Evolutionary conservation across 768 basidiomycete species (phyloP).

Genomic region (Tylopilus vinaceipallidus): DNA sequence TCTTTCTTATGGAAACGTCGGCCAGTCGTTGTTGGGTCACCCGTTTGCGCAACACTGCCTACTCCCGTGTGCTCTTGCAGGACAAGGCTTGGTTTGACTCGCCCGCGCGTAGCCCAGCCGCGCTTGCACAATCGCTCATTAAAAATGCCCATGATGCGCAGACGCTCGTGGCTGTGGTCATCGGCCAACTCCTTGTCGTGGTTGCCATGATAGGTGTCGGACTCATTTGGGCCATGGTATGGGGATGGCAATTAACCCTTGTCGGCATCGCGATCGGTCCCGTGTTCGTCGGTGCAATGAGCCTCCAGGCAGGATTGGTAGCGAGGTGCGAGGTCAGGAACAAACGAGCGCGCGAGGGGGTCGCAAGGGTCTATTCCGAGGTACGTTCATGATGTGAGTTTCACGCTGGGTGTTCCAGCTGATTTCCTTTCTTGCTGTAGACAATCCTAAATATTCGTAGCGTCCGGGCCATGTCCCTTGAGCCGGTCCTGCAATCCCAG

Average conservation of each 20-base stretch:
- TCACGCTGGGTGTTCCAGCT: not conserved
- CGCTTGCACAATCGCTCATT: slow-evolving; percentile 71
- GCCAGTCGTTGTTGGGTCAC: slow-evolving; percentile 84
- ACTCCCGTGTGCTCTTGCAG: slow-evolving; percentile 63
- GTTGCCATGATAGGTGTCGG: slow-evolving; percentile 79
- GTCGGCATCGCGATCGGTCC: slow-evolving; percentile 87
- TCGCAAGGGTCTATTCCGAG: slow-evolving; percentile 84
- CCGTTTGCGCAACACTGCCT: slow-evolving; percentile 55
- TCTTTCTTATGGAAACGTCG: slow-evolving; percentile 72
- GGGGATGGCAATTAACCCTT: slow-evolving; percentile 93
- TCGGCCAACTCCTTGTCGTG: slow-evolving; percentile 73
- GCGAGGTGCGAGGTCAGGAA: slow-evolving; percentile 72
- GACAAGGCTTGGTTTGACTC: slow-evolving; percentile 89
- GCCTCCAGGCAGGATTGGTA: slow-evolving; percentile 69
- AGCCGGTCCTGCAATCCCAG: slow-evolving; percentile 59
- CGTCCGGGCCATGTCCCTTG: slow-evolving; percentile 86
- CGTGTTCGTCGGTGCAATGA: slow-evolving; percentile 74
- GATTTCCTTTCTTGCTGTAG: slow-evolving; percentile 33
- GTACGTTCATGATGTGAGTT: slow-evolving; percentile 39
- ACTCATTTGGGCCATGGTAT: slow-evolving; percentile 81
- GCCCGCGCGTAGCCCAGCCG: slow-evolving; percentile 52
- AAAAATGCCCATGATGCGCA: slow-evolving; percentile 91
- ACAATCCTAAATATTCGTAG: slow-evolving; percentile 81
- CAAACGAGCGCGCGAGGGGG: slow-evolving; percentile 82
- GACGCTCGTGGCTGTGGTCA: slow-evolving; percentile 66